phyloP scores from a whole-genome alignment of 2,329 filamentous ascomycete species.

The Penicillium sp. region DNA sequence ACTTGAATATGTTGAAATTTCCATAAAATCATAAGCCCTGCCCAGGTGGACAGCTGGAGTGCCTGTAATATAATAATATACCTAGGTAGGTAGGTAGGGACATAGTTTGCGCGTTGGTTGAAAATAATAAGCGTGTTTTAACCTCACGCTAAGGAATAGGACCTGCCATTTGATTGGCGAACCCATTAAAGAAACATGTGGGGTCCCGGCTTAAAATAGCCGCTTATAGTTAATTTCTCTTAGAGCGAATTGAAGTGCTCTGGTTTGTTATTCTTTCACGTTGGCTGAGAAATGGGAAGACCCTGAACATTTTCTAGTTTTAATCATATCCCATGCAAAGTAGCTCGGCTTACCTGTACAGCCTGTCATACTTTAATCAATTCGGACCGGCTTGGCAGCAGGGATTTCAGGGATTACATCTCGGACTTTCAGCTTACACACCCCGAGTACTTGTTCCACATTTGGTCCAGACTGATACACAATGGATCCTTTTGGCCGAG shows the following conservation, averaged over 20 bases:
- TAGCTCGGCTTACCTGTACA: neutral
- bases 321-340: neutral
- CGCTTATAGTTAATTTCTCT: neutral
- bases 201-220: constrained; percentile 4
- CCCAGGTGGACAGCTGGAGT: neutral
- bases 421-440: constrained; percentile 1
- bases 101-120: neutral
- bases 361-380: constrained; percentile 2
- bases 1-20: neutral
- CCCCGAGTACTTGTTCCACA: neutral
- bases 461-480: neutral
- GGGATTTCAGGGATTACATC: neutral
- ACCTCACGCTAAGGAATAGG: neutral
- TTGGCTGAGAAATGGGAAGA: neutral
- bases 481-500: neutral
- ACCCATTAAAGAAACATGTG: neutral
- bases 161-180: neutral
- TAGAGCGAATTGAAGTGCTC: neutral
- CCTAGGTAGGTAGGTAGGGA: no score
- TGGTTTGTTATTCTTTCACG: neutral
- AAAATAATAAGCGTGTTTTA: neutral
- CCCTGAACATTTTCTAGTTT: no score
- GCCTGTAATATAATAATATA: neutral
- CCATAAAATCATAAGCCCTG: neutral
- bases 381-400: constrained; percentile 5